Conservation (phyloP, 495 filamentous ascomycete species). For the Hyaloscypha bicolor region DNA sequence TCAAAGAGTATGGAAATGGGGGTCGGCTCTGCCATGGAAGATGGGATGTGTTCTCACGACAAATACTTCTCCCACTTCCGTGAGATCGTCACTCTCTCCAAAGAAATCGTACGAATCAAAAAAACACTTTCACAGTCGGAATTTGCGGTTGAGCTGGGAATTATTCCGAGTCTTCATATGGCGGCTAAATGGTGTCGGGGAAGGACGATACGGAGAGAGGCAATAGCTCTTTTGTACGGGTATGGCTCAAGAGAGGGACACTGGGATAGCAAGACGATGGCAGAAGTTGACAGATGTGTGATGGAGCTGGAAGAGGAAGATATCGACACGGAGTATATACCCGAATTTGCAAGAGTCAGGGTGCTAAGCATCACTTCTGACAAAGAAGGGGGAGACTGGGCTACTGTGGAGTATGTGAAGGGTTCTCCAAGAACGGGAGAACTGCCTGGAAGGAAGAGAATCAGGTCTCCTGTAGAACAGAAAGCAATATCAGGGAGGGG, state of each 20-base stretch:
- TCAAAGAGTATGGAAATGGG: neutral
- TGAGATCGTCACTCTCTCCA: neutral
- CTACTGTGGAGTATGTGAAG: neutral
- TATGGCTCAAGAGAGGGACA: neutral
- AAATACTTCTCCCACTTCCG: constrained; percentile 1
- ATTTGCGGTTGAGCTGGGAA: constrained; percentile 4
- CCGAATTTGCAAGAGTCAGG: constrained; percentile 4
- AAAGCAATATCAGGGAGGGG: neutral
- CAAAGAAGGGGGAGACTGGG: neutral
- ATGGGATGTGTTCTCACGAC: neutral
- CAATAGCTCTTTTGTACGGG: neutral
- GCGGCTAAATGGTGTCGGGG: constrained; percentile 1
- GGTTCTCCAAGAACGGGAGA: neutral
- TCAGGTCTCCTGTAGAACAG: neutral
- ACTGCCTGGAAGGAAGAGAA: neutral
- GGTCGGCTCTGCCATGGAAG: neutral
- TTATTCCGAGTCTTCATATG: constrained; percentile 1
- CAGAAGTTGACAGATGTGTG: neutral
- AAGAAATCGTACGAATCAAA: neutral
- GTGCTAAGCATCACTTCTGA: neutral
- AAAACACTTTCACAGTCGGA: constrained; percentile 1
- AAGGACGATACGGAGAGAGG: neutral
- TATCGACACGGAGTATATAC: constrained; percentile 10
- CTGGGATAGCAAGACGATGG: constrained; percentile 7
- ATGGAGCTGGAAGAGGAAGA: constrained; percentile 20